phyloP scores from a whole-genome alignment of 2,329 filamentous ascomycete species.

The Ophiostoma triangulosporum region DNA sequence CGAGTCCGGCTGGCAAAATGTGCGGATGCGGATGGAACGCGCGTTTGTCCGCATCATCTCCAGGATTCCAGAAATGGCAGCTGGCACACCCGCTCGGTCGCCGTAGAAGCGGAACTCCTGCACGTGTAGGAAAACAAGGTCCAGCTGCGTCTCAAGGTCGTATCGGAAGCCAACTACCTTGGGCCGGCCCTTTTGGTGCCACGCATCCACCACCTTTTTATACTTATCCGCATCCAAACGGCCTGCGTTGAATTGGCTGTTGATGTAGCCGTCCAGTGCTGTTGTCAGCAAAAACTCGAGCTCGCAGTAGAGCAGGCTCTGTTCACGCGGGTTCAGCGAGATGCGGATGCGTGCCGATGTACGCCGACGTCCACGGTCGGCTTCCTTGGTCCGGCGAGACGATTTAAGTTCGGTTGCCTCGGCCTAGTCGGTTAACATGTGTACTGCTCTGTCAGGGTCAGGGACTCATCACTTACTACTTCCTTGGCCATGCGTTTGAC shows the following conservation, averaged over 20 bases:
- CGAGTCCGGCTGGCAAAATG: constrained; percentile 44
- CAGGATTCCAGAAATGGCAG: constrained; percentile 34
- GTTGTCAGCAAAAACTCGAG: constrained; percentile 41
- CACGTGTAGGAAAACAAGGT: constrained; percentile 36
- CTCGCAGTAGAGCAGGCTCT: constrained; percentile 45
- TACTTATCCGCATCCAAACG: constrained; percentile 37
- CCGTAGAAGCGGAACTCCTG: constrained; percentile 43
- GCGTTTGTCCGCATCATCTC: constrained; percentile 40
- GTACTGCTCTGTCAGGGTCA: background rate
- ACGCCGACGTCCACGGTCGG: constrained; percentile 17
- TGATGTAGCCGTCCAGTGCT: constrained; percentile 38
- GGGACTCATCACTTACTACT: constrained; percentile 26
- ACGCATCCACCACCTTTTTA: constrained; percentile 36
- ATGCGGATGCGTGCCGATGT: constrained; percentile 26
- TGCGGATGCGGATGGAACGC: constrained; percentile 37
- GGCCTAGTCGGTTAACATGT: constrained; percentile 8
- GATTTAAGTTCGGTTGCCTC: constrained; percentile 25
- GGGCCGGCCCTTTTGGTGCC: constrained; percentile 39
- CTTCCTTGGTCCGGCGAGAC: constrained; percentile 20
- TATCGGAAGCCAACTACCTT: constrained; percentile 44
- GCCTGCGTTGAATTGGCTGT: constrained; percentile 39
- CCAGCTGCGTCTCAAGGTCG: constrained; percentile 47
- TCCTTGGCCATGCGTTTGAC: constrained; percentile 41
- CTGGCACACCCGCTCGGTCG: constrained; percentile 26
- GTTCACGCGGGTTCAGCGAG: constrained; percentile 41